A percentile compares a stretch with the other conserved stretches of the same genome.
Conservation (phyloP, 1,284 basidiomycete genomes). For the Fistulinella staudtii region DNA sequence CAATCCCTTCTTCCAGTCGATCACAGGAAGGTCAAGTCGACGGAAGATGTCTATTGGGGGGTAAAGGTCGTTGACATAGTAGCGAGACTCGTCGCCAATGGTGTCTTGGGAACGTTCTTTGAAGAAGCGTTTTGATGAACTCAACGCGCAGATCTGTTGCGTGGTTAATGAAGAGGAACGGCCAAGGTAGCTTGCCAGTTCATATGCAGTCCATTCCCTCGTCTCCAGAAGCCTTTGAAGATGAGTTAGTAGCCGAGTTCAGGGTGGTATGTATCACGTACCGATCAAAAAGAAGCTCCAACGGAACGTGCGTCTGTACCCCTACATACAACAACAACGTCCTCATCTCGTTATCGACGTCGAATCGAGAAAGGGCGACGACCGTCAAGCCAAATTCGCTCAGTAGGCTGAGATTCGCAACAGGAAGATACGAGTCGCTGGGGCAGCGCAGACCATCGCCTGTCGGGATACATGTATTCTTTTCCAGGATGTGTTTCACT, state of each 20-base stretch:
- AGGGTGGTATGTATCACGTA: conserved; percentile 23
- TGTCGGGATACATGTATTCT: conserved; percentile 49
- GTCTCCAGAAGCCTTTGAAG: conserved; percentile 71
- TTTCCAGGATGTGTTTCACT: conserved; percentile 55
- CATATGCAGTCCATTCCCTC: conserved; percentile 68
- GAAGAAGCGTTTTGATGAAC: too few relatives aligned
- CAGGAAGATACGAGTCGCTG: not conserved
- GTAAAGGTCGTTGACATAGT: conserved; percentile 12
- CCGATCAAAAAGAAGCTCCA: conserved; percentile 77
- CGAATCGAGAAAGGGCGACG: not conserved
- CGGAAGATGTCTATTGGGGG: conserved; percentile 6
- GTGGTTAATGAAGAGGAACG: conserved; percentile 57
- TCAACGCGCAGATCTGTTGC: conserved; percentile 68
- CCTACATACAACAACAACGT: not conserved
- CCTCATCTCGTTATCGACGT: not conserved
- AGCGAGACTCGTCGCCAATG: not conserved
- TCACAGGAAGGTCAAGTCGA: conserved; percentile 11
- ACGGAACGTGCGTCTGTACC: conserved; percentile 37
- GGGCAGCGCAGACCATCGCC: not conserved
- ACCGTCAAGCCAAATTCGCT: not conserved
- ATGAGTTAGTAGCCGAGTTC: too few relatives aligned
- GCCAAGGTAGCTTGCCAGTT: conserved; percentile 79
- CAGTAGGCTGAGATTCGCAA: not conserved
- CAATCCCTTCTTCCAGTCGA: conserved; percentile 39
- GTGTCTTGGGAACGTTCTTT: not conserved